Conservation (phyloP, 1,139 yeast genomes). For the Suhomyces wounanorum region DNA sequence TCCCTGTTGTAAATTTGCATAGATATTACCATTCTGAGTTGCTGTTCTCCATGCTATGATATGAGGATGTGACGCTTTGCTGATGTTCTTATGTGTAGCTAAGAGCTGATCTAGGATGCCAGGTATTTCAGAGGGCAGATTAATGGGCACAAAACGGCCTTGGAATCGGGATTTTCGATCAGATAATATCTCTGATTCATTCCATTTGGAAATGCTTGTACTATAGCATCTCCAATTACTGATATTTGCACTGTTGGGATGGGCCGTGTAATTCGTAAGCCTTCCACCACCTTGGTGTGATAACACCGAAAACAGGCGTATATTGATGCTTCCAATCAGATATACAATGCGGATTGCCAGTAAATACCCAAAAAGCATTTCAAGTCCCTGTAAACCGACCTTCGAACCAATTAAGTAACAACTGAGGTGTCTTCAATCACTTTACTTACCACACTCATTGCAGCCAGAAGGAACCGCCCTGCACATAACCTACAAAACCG, state of each 20-base stretch:
- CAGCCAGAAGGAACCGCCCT: constrained; percentile 3
- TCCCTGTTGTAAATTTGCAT: constrained; percentile 50
- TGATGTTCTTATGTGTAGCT: constrained; percentile 38
- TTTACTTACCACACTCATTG: not conserved
- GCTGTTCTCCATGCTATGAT: constrained; percentile 71
- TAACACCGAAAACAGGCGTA: not conserved
- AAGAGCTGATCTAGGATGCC: constrained; percentile 39
- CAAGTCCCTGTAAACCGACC: not conserved
- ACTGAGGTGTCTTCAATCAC: not conserved
- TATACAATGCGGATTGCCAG: not conserved
- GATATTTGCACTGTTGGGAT: not conserved
- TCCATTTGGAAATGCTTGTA: constrained; percentile 23
- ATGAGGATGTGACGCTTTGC: constrained; percentile 62
- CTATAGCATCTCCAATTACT: not conserved
- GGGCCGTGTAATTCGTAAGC: not conserved
- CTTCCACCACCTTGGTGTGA: not conserved
- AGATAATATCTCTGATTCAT: constrained; percentile 28
- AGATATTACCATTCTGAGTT: constrained; percentile 1
- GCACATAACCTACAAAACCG: constrained; percentile 6
- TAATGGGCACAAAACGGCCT: constrained; percentile 51
- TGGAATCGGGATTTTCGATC: constrained; percentile 64
- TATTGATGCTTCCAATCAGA: not conserved
- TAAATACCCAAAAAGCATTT: not conserved
- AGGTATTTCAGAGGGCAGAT: constrained; percentile 39
- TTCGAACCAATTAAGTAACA: not conserved